Base-by-base conservation (phyloP, 805 yeast genomes). In the Candida ulmi region DNA sequence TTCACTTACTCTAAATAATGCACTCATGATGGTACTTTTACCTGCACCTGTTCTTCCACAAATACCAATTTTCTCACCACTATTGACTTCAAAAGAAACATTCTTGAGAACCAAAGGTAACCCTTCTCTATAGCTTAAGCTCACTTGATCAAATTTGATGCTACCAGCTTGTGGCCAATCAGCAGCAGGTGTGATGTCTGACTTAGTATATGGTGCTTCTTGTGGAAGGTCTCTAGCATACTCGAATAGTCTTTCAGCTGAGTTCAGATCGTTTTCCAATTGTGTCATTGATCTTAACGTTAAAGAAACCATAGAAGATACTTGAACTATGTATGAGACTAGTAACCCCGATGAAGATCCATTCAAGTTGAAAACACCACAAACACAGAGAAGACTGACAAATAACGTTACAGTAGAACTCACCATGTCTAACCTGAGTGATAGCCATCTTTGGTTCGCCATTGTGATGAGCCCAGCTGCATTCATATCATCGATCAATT, bases 41-140 rank as follows among this genome's bases (percentile, higher is more conserved):
- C 85, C 85, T 36, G 84, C 83, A 38, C 85, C 85, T 1, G 84
- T 79, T 56, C 83, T 67, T 39, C 85, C 85, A 64, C 83, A 77
- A 38, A 78, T 75, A 38, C 84, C 85, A 45, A 78, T 65, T 50
- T 77, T 77, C 51, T 72, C 77, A 21, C 79, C 76, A 8, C 75
- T 73, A 30, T 65, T 61, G 11, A 76, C 60, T 12, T 61, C 59
- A 33, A 83, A 63, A 30, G 59, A 58, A 39, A 84, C 62, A 43
- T 78, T 62, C 45, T 80, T 76, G 55, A 85, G 65, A 3, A 83
- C 91, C 25, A 69, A 58, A 4, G 91, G 91, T 34, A 84, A 66
- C 3, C 69, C 76, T 9, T 74, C 76, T 51, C 90, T 71, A 59
- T 85, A 85, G 30, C 74, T 63, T 61, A 85, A 60, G 15, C 69